Conservation (phyloP, 75 land plant genomes). For the Cupressus sempervirens region DNA sequence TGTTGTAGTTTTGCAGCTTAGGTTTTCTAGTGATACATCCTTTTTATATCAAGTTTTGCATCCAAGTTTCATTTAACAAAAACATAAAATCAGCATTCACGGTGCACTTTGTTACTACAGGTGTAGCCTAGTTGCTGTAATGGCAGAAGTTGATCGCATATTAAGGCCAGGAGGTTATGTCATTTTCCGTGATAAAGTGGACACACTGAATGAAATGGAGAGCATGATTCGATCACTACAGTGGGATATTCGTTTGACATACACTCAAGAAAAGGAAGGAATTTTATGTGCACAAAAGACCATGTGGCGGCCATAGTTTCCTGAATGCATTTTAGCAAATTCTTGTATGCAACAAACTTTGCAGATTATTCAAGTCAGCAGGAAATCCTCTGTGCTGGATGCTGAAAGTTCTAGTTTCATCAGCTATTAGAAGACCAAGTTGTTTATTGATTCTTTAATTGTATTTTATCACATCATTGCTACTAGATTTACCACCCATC, state of each 20-base stretch:
- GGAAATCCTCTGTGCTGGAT: not conserved
- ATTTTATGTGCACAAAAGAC: slow-evolving; percentile 57
- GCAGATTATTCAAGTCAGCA: not conserved
- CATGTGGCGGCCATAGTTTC: slow-evolving; percentile 44
- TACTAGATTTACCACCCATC: not conserved
- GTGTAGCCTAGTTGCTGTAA: slow-evolving; percentile 29
- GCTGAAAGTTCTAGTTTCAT: not conserved
- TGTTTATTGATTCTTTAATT: slow-evolving; percentile 4
- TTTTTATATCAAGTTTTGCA: not conserved
- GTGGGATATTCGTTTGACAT: slow-evolving; percentile 42
- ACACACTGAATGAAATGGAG: slow-evolving; percentile 29
- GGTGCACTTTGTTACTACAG: slow-evolving; percentile 19
- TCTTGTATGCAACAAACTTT: not conserved
- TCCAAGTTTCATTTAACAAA: not conserved
- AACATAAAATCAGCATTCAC: not conserved
- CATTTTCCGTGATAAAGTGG: slow-evolving; percentile 34
- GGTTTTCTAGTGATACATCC: not conserved
- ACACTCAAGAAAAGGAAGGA: slow-evolving; percentile 44
- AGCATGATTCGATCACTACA: slow-evolving; percentile 29
- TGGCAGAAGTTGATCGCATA: slow-evolving; percentile 49
- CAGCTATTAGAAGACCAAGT: not conserved
- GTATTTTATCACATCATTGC: not conserved
- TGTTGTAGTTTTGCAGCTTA: not conserved
- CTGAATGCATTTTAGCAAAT: not conserved
- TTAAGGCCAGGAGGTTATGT: slow-evolving; percentile 49